These are phyloP conservation scores for Wallacemonas sp. DNA, from an alignment of 208 protist species.

Conservation along the genomic window DNA sequence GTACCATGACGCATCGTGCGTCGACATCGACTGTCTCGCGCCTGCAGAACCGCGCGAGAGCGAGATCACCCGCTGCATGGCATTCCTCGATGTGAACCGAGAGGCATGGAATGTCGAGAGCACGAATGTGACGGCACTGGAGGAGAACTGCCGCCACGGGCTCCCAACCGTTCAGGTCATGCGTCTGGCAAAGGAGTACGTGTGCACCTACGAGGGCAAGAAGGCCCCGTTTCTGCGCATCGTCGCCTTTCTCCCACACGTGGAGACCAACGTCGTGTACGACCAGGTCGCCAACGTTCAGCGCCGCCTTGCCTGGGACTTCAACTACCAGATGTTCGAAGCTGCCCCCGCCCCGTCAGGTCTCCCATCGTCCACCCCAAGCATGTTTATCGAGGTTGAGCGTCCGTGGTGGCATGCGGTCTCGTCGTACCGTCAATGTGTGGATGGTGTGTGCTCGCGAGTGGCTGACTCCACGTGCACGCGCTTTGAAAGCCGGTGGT, in stretches of 20 bases:
- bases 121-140: slow-evolving; percentile 2
- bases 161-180: slow-evolving; percentile 8
- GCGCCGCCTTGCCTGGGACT: slow-evolving; percentile 25
- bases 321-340: slow-evolving; percentile 39
- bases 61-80: slow-evolving; percentile 19
- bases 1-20: no score
- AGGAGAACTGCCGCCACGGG: neutral
- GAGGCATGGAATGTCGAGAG: slow-evolving; percentile 25
- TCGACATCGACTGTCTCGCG: no score
- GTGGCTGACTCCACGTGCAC: slow-evolving; percentile 17
- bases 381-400: neutral
- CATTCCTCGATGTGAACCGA: slow-evolving; percentile 26
- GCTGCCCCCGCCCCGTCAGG: neutral
- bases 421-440: slow-evolving; percentile 21
- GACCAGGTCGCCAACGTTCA: slow-evolving; percentile 30
- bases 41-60: no score
- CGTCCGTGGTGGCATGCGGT: neutral
- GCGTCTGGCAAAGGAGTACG: neutral
- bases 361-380: neutral
- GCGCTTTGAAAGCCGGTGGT: slow-evolving; percentile 31
- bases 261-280: slow-evolving; percentile 23
- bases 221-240: slow-evolving; percentile 32
- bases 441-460: slow-evolving; percentile 22
- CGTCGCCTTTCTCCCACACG: slow-evolving; percentile 32
- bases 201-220: slow-evolving; percentile 7